These are phyloP conservation scores for Penicillium salamii DNA, from an alignment of 495 filamentous ascomycete species.

Conservation along the genomic window DNA sequence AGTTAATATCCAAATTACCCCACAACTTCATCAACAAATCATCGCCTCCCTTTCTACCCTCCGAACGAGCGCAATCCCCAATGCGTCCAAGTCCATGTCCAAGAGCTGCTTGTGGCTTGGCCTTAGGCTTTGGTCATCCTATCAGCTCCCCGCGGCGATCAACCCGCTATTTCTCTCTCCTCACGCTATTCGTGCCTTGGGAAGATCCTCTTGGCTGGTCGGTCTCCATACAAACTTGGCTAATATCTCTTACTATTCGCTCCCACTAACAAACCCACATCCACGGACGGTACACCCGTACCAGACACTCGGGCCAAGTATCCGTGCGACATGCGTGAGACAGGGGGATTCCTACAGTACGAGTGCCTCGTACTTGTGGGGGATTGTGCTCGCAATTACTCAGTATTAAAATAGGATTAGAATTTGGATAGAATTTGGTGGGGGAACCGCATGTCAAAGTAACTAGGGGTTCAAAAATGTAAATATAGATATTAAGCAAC, in stretches of 20 bases:
- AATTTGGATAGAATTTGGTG: no score
- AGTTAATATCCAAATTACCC: constrained; percentile 10
- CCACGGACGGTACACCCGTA: constrained; percentile 21
- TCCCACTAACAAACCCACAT: constrained; percentile 15
- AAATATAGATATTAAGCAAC: neutral
- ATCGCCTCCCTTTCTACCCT: neutral
- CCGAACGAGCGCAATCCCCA: constrained; percentile 1
- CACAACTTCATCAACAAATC: constrained; percentile 8
- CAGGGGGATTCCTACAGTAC: no score
- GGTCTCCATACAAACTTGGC: no score
- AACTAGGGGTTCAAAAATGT: no score
- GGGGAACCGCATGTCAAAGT: no score
- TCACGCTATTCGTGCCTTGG: neutral
- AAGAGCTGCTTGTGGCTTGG: neutral
- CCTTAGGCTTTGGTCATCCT: neutral
- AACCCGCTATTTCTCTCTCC: neutral
- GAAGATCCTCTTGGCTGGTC: no score
- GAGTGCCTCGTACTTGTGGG: no score
- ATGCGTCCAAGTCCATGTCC: no score
- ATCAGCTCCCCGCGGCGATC: neutral
- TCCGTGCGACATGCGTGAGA: constrained; percentile 7
- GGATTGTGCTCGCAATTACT: no score
- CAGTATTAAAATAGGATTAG: no score
- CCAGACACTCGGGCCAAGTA: constrained; percentile 22
- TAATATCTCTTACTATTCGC: constrained; percentile 10